Evolutionary conservation across 106 monocot genomes (phyloP).

Genomic region (Gastrodia elata): DNA sequence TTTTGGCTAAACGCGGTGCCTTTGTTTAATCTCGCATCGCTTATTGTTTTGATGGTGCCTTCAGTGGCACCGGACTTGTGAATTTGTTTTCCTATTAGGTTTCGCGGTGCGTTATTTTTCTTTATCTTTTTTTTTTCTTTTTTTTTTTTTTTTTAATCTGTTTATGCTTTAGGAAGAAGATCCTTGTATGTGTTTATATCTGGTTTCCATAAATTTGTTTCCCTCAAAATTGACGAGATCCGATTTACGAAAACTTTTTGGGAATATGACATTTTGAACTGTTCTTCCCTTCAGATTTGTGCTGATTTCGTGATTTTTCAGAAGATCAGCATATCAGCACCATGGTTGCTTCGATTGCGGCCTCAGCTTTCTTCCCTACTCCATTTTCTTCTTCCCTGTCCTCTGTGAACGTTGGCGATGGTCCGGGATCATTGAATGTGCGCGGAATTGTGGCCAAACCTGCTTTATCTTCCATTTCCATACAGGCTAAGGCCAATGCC

Average conservation of each 20-base stretch:
- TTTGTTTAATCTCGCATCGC: neutral
- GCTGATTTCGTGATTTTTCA: neutral
- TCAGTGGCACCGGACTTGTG: neutral
- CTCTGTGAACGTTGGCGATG: slow-evolving; percentile 13
- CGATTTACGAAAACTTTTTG: neutral
- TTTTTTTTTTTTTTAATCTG: neutral
- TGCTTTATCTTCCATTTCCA: slow-evolving; percentile 19
- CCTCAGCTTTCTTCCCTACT: slow-evolving; percentile 48
- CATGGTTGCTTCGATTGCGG: slow-evolving; percentile 28
- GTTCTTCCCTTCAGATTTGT: neutral
- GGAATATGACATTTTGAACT: neutral
- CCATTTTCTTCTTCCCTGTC: slow-evolving; percentile 22
- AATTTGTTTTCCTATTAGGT: neutral
- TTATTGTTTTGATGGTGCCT: neutral
- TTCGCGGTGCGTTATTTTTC: neutral
- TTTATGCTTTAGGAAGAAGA: neutral
- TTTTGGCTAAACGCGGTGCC: neutral
- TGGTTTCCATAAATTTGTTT: neutral
- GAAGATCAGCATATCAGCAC: neutral
- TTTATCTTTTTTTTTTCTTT: neutral
- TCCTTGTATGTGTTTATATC: neutral
- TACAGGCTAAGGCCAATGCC: slow-evolving; percentile 42
- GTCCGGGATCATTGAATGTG: slow-evolving; percentile 25
- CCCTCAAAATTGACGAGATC: neutral
- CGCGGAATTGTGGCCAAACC: slow-evolving; percentile 33